Evolutionary conservation across 2,329 filamentous ascomycete species (phyloP), one percentile per base, ranked within the genome.

Genomic region (Scedosporium aurantiacum): DNA sequence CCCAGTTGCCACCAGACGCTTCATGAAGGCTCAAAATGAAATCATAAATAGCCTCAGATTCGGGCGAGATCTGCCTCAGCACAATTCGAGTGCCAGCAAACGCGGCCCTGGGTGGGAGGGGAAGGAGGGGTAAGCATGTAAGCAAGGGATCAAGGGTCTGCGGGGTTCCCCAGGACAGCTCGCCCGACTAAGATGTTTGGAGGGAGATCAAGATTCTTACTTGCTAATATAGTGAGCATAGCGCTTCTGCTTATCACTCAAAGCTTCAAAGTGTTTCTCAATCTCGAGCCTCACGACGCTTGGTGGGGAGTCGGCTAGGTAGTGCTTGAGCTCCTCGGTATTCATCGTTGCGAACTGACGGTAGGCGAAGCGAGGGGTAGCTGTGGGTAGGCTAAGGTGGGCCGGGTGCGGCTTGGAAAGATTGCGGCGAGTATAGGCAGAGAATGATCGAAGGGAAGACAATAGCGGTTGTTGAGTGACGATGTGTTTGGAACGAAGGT

Each of bases 211-310:
- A 54, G 25, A 21, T 25, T 64, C 78, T 67, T 79, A 90, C 88
- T 82, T 84, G 82, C 87, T 90, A 71, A 96, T 90, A 71, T 87
- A 91, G 76, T 97, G 92, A 65, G 92, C 89, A 79, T 97, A 97
- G 70, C 89, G 86, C 78, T 93, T 91, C 77, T 96, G 85, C 71
- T 88, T 79, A 68, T 89, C 83, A 60, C 76, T 81, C 64, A 94
- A 75, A 41, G 86, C 84, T 61, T 93, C 88, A 69, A 97, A 99
- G 75, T 97, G 93, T 71, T 91, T 89, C 76, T 91, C 91, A 72
- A 97, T 94, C 72, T 91, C 87, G 58, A 99, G 83, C 57, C 87
- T 85, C 63, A 97, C 93, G 62, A 97, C 85, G 57, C 87, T 89
- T 1, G 94, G 94, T 55, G 94, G 94, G 65, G 88, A 87, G 74